Base-by-base conservation (phyloP, 495 filamentous ascomycete genomes). In the Wilcoxina mikolae region DNA sequence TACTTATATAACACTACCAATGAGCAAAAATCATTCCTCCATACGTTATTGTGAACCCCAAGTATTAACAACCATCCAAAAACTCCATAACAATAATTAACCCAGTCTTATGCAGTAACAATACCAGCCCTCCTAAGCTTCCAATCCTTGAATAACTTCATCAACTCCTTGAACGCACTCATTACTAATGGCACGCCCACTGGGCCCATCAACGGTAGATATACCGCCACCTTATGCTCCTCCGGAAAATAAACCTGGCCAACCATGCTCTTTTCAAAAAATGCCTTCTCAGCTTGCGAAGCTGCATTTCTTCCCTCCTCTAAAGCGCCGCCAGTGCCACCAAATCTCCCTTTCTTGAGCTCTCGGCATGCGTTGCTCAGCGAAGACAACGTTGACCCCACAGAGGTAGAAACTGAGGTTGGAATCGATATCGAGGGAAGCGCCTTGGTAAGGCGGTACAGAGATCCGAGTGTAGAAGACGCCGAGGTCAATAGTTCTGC, bases 211-310 rank as follows among this genome's bases (percentile, higher is more conserved):
- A 96, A 69, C 12, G 91, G 91, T 58, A 98, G 65, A 63, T 96
- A 98, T 11, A 98, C 91, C 0, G 91, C 93, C n/a, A 96, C 76
- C 69, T 96, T 98, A 64, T 98, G 91, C 69, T 98, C 91, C 64
- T 98, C 93, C 1, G 91, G 91, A 68, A 87, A 98, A 77, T 85
- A 95, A 57, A 95, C 81, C 70, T 96, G 91, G 0, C 91, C 91
- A 39, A 98, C 91, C 91, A 98, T 98, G 63, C 84, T 93, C 68
- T 93, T 94, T 72, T 98, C 93, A 61, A 98, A 98, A 68, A 98
- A 98, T 2, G 88, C 91, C 49, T 82, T 81, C 69, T 98, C 93
- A 0, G 87, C 91, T 62, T 93, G 85, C 2, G 75, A 76, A 66
- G 94, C 88, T 4, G 93, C 93, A 15, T 89, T 80, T 5, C 83